phyloP scores from a whole-genome alignment of 225 moss, liverwort and hornwort genomes.

The Polytrichum commune region DNA sequence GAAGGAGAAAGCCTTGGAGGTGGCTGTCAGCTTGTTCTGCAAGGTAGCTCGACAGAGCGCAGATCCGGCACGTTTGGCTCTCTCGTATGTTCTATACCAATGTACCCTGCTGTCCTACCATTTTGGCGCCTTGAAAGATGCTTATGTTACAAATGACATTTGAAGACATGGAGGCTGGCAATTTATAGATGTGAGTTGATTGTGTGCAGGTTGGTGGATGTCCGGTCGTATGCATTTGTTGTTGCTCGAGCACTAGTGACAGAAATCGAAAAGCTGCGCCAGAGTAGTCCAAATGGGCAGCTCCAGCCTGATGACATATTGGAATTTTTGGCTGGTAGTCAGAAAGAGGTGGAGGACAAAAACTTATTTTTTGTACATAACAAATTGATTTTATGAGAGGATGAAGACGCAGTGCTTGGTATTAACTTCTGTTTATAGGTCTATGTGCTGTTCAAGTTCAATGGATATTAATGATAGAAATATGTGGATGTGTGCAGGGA shows the following conservation, averaged over 20 bases:
- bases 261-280: constrained; percentile 72
- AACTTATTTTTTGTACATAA: neutral
- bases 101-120: neutral
- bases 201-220: constrained; percentile 66
- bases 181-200: neutral
- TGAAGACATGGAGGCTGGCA: neutral
- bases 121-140: neutral
- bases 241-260: constrained; percentile 73
- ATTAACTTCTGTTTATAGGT: no score
- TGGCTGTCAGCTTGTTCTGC: constrained; percentile 73
- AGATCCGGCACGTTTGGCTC: constrained; percentile 60
- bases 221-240: constrained; percentile 72
- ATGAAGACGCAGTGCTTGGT: no score
- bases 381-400: neutral
- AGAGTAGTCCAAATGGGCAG: constrained; percentile 46
- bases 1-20: constrained; percentile 85
- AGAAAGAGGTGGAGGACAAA: constrained; percentile 28
- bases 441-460: no score
- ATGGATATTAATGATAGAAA: no score
- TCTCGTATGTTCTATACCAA: constrained; percentile 43
- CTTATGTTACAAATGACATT: neutral
- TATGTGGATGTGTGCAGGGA: constrained; percentile 34
- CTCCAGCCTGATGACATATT: constrained; percentile 55
- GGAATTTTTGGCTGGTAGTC: constrained; percentile 54
- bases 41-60: constrained; percentile 60